Base-by-base conservation (phyloP, 2,329 filamentous ascomycete genomes). In the Trichoderma endophyticum region DNA sequence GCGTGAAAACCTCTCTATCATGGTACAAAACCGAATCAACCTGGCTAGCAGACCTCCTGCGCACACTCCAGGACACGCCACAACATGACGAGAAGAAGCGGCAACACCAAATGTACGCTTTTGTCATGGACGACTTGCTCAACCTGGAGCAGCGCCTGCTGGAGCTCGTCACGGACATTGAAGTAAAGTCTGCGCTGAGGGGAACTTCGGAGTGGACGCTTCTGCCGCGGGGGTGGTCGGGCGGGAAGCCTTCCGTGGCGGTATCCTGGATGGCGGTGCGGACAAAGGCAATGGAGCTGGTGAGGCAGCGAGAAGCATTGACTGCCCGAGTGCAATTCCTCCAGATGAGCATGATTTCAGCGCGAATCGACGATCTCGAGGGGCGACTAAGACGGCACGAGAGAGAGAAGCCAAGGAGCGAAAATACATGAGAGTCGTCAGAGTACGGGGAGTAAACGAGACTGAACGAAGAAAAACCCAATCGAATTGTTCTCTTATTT, bases 21-120 rank as follows among this genome's bases (percentile, higher is more conserved):
- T 86, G 84, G 84, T 86, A 83, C 76, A 86, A 86, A 75, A 86
- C 83, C 0, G 84, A 86, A 76, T 84, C 82, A 3, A 78, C 80
- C 6, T 86, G 82, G 82, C 80, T 86, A 15, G 76, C 81, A 3
- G 82, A 85, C 67, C 81, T 86, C 0, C 76, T 85, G 36, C 76
- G 76, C 21, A 79, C 78, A 24, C 76, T 79, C 61, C 75, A 77
- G 18, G 74, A 60, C 24, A 30, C 54, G n/a, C 54, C 39, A 15
- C 54, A 69, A 6, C 73, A 43, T 39, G 69, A 63, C 24, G 43
- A 51, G n/a, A 51, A 51, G 43, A 51, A 71, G 80, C n/a, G 83
- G 43, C 43, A 85, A 73, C 81, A 83, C 68, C 81, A 85, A 67
- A 86, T 86, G 83, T 85, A 84, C 75, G 76, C 75, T 1, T 86